These are phyloP conservation scores for Globisporangium cylindrosporum DNA, from an alignment of 352 stramenopile species.

Conservation along the genomic window DNA sequence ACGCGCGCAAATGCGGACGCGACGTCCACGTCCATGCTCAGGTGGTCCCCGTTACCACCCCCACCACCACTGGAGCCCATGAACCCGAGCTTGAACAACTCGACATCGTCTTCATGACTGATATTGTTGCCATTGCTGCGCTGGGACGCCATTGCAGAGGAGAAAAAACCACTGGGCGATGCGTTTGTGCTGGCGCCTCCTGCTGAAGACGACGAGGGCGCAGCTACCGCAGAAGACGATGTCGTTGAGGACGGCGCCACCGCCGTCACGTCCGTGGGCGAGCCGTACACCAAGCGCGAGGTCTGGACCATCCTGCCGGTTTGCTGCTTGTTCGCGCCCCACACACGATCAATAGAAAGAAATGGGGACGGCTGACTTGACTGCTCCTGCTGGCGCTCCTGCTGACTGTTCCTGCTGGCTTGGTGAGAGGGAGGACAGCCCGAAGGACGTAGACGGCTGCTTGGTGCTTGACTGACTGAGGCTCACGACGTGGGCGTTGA, in stretches of 20 bases:
- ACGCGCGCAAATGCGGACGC: slow-evolving; percentile 18
- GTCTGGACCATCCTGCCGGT: not conserved
- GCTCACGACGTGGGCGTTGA: too few species aligned
- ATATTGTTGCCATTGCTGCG: not conserved
- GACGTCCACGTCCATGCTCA: slow-evolving; percentile 19
- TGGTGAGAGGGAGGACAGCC: too few species aligned
- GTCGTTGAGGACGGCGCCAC: not conserved
- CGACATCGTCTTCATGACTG: not conserved
- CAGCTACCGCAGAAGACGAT: not conserved
- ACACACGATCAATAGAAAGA: not conserved
- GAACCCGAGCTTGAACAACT: slow-evolving; percentile 5
- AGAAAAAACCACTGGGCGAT: not conserved
- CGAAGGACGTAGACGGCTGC: too few species aligned
- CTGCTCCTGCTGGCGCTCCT: too few species aligned
- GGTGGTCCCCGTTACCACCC: slow-evolving; percentile 17
- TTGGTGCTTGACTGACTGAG: too few species aligned
- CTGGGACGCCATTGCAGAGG: not conserved
- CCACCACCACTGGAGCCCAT: not conserved
- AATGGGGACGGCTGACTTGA: not conserved
- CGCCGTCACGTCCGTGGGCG: slow-evolving; percentile 7
- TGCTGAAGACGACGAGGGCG: not conserved
- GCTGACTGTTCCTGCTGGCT: too few species aligned
- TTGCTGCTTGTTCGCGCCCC: too few species aligned
- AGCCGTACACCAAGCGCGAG: not conserved
- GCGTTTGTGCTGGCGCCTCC: not conserved